Base-by-base conservation (phyloP, 495 filamentous ascomycete genomes). In the Lepraria neglecta region DNA sequence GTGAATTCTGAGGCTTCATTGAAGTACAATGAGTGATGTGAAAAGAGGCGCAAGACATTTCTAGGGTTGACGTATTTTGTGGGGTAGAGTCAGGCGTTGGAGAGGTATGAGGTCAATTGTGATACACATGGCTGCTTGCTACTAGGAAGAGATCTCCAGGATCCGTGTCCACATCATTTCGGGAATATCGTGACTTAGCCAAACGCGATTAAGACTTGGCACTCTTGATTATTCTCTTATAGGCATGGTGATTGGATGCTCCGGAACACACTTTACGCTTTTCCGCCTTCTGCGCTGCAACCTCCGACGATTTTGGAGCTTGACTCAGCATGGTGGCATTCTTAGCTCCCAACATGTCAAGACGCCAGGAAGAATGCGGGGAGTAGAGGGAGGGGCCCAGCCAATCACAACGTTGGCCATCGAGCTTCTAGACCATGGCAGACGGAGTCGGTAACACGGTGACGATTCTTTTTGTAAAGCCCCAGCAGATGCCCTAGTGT, bases 301-400 rank as follows among this genome's bases (percentile, higher is more conserved):
- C 17, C 54, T 48, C 43, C 43, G 43, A 47, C 3, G 10, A 43
- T 31, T 14, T 57, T 31, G 6, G 42, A 17, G 56, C 15, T 58
- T 31, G 4, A 17, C n/a, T 33, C 28, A 10, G 15, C 40, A 30
- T 1, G 35, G 58, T 46, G 50, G 59, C 59, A 45, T 19, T 56
- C 40, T 45, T 61, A 56, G 50, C 28, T 17, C 38, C 50, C 19
- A 21, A 33, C 50, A 17, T 61, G 35, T 33, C 47, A n/a, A 38
- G 33, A 51, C 59, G 30, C 7, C 42, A 33, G 9, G 17, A 12
- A 31, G 40, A 56, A 56, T 61, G 59, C 52, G 59, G 59, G 59
- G 59, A 15, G 31, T 19, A 28, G 11, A 38, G 11, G 33, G 33
- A 58, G 17, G n/a, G 17, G 24, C 7, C 3, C 21, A 55, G 59